Evolutionary conservation across 306 rosid genomes (phyloP).

Genomic region (Glycine tomentella): DNA sequence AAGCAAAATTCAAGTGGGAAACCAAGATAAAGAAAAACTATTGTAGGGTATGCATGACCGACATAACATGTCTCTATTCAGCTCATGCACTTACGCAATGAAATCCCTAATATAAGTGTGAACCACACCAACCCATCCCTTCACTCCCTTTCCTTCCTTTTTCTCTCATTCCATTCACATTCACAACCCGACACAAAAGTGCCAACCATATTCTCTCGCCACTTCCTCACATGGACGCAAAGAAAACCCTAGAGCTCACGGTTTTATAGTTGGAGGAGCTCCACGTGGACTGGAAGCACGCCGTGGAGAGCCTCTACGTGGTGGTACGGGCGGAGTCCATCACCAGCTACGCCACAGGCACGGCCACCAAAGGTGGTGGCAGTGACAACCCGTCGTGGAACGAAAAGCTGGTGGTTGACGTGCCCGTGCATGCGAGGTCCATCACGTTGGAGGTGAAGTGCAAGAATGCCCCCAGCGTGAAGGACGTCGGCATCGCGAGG

Average conservation of each 20-base stretch:
- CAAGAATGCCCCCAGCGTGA: slow-evolving; percentile 41
- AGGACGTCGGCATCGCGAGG: slow-evolving; percentile 52
- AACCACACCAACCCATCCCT: background rate
- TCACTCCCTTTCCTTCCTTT: too few species aligned
- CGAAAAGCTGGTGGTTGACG: slow-evolving; percentile 50
- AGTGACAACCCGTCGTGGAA: slow-evolving; percentile 53
- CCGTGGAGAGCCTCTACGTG: slow-evolving; percentile 51
- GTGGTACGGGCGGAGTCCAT: slow-evolving; percentile 51
- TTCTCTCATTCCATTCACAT: background rate
- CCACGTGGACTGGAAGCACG: slow-evolving; percentile 43
- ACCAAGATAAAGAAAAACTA: too few species aligned
- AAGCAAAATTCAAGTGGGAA: too few species aligned
- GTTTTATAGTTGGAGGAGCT: slow-evolving; percentile 58
- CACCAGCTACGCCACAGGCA: slow-evolving; percentile 41
- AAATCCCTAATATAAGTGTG: background rate
- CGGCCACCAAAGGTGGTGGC: slow-evolving; percentile 27
- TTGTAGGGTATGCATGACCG: too few species aligned
- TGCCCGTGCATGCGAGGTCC: slow-evolving; percentile 50
- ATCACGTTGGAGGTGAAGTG: slow-evolving; percentile 59
- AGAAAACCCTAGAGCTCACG: slow-evolving; percentile 55
- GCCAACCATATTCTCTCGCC: background rate
- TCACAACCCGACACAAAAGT: background rate
- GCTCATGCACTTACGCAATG: too few species aligned
- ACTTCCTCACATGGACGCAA: background rate
- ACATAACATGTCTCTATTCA: too few species aligned